Base-by-base conservation (phyloP, 2,329 filamentous ascomycete species). In the Scopulariopsis brevicaulis region DNA sequence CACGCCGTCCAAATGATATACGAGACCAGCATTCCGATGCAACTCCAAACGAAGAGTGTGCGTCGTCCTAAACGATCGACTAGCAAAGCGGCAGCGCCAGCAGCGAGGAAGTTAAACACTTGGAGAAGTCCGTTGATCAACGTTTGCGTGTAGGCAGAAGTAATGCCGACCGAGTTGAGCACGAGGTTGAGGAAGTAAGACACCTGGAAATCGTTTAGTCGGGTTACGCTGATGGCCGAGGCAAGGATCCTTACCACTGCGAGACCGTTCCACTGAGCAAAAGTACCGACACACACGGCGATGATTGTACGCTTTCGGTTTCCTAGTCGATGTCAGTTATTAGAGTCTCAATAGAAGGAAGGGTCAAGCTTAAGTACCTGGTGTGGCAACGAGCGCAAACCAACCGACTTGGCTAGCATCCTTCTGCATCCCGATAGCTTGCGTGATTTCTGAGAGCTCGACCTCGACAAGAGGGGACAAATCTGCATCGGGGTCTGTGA, bases 21-120 rank as follows among this genome's bases (percentile, higher is more conserved):
- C 2, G 70, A 64, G 1, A 62, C 34, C 2, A 73, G 60, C 66
- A 71, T 62, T 5, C 55, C 56, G 1, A 56, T 48, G 56, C 59
- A 59, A 7, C 77, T 81, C 28, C 76, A 71, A 63, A 81, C 66
- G 65, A 77, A 81, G 73, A 81, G 78, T n/a, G 70, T 71, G 24
- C 78, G 70, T 40, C 78, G 71, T 55, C 69, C 69, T 65, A 79
- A 84, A 64, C 37, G 74, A 68, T 71, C 70, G 14, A 77, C 70
- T 4, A 74, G 63, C 2, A 78, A 64, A 5, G 76, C 74, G n/a
- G 73, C 67, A 28, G 65, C 61, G 0, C 70, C 71, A 10, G 70
- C 74, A 28, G 69, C 74, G 22, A 77, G 60, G 20, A 78, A 64
- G 50, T 68, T 65, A 75, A 75, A 78, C 28, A 63, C 62, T 18